Conservation (phyloP, 2,329 filamentous ascomycete genomes). For the Aspergillus sp. region DNA sequence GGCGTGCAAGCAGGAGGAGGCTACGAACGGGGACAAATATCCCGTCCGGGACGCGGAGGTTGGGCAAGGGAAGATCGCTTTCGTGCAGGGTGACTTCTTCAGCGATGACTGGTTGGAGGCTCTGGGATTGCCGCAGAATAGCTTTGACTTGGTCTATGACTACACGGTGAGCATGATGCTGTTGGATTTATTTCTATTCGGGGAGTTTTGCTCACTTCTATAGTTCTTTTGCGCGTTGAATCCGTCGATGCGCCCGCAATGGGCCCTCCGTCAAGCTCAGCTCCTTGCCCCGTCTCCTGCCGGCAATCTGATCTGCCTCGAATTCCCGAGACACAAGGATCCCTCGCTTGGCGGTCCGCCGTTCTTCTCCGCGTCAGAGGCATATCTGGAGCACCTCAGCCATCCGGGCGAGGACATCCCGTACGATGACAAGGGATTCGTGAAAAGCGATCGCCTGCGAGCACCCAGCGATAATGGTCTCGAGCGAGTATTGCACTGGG, state of each 20-base stretch:
- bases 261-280: slow-evolving; percentile 47
- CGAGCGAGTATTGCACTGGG: slow-evolving; percentile 45
- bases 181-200: not conserved
- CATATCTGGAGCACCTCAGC: slow-evolving; percentile 63
- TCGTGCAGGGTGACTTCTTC: slow-evolving; percentile 39
- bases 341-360: slow-evolving; percentile 60
- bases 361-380: slow-evolving; percentile 57
- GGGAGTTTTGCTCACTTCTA: not conserved
- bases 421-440: slow-evolving; percentile 49
- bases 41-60: slow-evolving; percentile 23
- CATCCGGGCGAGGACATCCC: slow-evolving; percentile 58
- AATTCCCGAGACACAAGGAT: slow-evolving; percentile 68
- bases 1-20: slow-evolving; percentile 27
- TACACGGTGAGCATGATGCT: slow-evolving; percentile 40
- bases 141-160: slow-evolving; percentile 33
- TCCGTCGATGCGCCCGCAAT: slow-evolving; percentile 45
- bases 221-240: slow-evolving; percentile 55
- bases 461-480: slow-evolving; percentile 32
- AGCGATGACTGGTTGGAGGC: slow-evolving; percentile 32
- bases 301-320: slow-evolving; percentile 55
- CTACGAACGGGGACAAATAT: slow-evolving; percentile 25
- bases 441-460: slow-evolving; percentile 40
- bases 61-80: slow-evolving; percentile 31
- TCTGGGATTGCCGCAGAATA: slow-evolving; percentile 22
- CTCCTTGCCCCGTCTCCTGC: slow-evolving; percentile 40